phyloP scores from a whole-genome alignment of 805 yeast genomes.

The Starmerella vitae region DNA sequence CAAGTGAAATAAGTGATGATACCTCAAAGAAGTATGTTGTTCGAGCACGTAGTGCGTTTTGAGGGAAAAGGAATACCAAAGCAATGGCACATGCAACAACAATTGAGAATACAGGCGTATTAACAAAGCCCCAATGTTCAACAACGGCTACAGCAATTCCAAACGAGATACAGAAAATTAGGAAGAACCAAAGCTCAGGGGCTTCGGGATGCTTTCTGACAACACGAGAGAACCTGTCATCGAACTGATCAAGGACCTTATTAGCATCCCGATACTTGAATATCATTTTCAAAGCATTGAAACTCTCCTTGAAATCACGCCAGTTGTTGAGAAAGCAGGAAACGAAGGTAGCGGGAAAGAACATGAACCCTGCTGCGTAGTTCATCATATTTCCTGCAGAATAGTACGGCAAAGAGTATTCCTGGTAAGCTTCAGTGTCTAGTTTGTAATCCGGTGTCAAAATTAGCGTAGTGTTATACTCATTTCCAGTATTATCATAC shows the following conservation, averaged over 20 bases:
- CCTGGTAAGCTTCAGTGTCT: constrained; percentile 36
- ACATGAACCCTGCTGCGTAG: constrained; percentile 44
- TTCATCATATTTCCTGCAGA: constrained; percentile 47
- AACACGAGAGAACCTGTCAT: constrained; percentile 46
- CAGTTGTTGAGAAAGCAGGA: constrained; percentile 25
- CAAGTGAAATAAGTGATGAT: constrained; percentile 37
- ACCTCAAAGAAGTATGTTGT: constrained; percentile 39
- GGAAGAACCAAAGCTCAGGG: constrained; percentile 43
- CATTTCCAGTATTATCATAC: constrained; percentile 39
- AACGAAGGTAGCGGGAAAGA: constrained; percentile 43
- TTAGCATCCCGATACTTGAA: constrained; percentile 9
- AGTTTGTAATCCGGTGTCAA: constrained; percentile 32
- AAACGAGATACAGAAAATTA: constrained; percentile 34
- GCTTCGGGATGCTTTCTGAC: constrained; percentile 47
- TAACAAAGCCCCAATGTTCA: constrained; percentile 24
- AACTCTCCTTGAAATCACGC: constrained; percentile 12
- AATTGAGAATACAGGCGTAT: constrained; percentile 50
- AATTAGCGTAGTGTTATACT: constrained; percentile 36
- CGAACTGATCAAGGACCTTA: constrained; percentile 25
- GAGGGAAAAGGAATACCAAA: constrained; percentile 37
- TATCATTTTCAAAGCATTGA: not conserved
- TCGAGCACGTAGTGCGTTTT: constrained; percentile 36
- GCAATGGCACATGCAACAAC: constrained; percentile 35
- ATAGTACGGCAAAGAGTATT: constrained; percentile 57
- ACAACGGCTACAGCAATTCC: constrained; percentile 37